A percentile compares a stretch with the other conserved stretches of the same genome.
These are phyloP conservation scores for Auricularia auricula-judae DNA, from an alignment of 768 basidiomycete species.

Conservation along the genomic window DNA sequence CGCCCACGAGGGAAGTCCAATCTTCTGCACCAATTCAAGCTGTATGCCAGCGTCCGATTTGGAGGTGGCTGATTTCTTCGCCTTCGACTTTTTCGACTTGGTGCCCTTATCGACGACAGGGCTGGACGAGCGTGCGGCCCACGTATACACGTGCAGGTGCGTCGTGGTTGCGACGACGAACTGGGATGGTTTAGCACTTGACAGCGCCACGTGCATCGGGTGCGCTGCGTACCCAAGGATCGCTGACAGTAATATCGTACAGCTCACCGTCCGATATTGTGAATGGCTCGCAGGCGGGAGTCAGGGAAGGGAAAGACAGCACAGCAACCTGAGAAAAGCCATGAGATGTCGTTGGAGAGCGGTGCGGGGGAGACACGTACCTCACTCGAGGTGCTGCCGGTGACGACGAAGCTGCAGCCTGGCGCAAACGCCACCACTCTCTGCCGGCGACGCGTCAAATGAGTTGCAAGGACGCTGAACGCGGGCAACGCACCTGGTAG, in stretches of 20 bases:
- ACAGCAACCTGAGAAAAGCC: conserved; percentile 40
- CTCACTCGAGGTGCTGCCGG: conserved; percentile 57
- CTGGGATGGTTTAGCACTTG: conserved; percentile 24
- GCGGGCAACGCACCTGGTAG: conserved; percentile 57
- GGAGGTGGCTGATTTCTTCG: not conserved
- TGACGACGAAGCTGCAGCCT: conserved; percentile 49
- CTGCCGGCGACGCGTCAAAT: conserved; percentile 29
- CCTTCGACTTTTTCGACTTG: not conserved
- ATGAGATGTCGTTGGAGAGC: conserved; percentile 13
- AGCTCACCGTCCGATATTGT: conserved; percentile 62
- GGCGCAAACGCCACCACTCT: conserved; percentile 82
- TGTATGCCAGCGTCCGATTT: conserved; percentile 14
- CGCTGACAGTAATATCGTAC: conserved; percentile 55
- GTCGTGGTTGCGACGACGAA: conserved; percentile 55
- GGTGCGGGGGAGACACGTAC: conserved; percentile 29
- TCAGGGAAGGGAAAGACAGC: conserved; percentile 51
- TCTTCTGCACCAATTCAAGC: conserved; percentile 35
- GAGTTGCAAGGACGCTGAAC: not conserved
- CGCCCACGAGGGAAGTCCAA: conserved; percentile 43
- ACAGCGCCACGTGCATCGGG: not conserved
- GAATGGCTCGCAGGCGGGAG: conserved; percentile 26
- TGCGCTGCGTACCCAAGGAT: not conserved
- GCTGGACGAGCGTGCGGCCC: conserved; percentile 23
- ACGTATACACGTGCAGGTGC: conserved; percentile 47
- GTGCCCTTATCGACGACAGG: conserved; percentile 2